Evolutionary conservation across 257 asterid genomes (phyloP), one percentile per base, ranked within the genome.

Genomic region (Penstemon davidsonii): DNA sequence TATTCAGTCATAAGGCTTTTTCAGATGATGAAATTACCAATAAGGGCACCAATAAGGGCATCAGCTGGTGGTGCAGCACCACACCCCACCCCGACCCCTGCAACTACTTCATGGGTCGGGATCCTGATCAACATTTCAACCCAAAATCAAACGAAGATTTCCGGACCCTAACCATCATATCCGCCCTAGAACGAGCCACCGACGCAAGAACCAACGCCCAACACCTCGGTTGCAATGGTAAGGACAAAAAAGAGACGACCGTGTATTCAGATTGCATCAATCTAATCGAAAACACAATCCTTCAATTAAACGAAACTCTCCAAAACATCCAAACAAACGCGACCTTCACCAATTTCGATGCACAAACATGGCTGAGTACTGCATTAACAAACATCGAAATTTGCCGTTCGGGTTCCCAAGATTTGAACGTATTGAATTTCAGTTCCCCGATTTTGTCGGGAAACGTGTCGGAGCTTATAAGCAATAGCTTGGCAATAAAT

Each of bases 341-440:
- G 0, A 82, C 80, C 55, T 76, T 80, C 77, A 80, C 92, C 1
- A 78, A 79, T 49, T 75, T 67, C 61, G 97, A 91, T 72, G 88
- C 81, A 0, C 97, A 91, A 64, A 91, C 96, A 15, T 91, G 97
- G 97, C 91, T 91, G 4, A 91, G 97, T 78, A 80, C 96, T 0
- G 86, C 97, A 1, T 73, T 88, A 0, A 91, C 97, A 4, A 85
- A 85, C 83, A 80, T 91, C 47, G 95, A 84, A 65, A 83, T 83
- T 19, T 91, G 97, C 71, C 83, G 83, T 7, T 71, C 83, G 9
- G 90, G 96, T 8, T 85, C 95, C 1, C 65, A 12, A 13, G 97
- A 91, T 4, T 81, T 88, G 56, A 88, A 91, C 54, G 87, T 91
- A 49, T 79, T 95, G 0, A 62, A 70, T 3, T 80, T 91, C 76